Base-by-base conservation (phyloP, 495 filamentous ascomycete genomes). In the Podospora anserina region DNA sequence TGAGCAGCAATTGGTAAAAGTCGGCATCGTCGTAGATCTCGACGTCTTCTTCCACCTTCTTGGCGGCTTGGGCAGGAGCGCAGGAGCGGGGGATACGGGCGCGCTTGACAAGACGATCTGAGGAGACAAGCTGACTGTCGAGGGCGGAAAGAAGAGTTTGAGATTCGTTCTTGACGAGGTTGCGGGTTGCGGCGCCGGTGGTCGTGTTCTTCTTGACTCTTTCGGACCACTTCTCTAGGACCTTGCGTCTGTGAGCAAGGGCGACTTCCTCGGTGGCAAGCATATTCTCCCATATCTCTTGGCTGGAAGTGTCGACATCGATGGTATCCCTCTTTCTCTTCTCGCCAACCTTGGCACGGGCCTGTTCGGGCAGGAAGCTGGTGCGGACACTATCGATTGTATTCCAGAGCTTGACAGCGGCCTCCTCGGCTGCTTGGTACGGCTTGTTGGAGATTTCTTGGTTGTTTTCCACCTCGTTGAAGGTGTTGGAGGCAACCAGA, bases 1-100 rank as follows among this genome's bases (percentile, higher is more conserved):
- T 95, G 18, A 99, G 86, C 7, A 96, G 84, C 7, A 92, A 83
- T 74, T 95, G 91, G 82, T 99, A 99, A 80, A 98, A 97, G 75
- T 93, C 88, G 7, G 91, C 90, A 73, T 98, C 95, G 72, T 98
- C 94, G 80, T 93, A 99, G 74, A 97, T 86, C 4, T 81, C 72
- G 13, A 69, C 69, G 67, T 85, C 83, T 71, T 87, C 83, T 5
- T 82, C 80, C 9, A 84, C 70, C 69, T 85, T 85, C 54, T 77
- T 76, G 11, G 84, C 78, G 19, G 85, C 81, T 71, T 92, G 90
- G 0, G 86, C 71, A 0, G 91, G 91, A 5, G 91, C 91, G 72
- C 90, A 92, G 1, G 88, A 90, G 26, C 91, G 84, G 13, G 91
- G 88, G 0, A 84, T 86, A 7, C 82, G 84, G 63, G 92, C 88